A percentile compares a stretch with the other conserved stretches of the same genome.
Conservation (phyloP, 306 rosid species). For the Quercus wislizeni region DNA sequence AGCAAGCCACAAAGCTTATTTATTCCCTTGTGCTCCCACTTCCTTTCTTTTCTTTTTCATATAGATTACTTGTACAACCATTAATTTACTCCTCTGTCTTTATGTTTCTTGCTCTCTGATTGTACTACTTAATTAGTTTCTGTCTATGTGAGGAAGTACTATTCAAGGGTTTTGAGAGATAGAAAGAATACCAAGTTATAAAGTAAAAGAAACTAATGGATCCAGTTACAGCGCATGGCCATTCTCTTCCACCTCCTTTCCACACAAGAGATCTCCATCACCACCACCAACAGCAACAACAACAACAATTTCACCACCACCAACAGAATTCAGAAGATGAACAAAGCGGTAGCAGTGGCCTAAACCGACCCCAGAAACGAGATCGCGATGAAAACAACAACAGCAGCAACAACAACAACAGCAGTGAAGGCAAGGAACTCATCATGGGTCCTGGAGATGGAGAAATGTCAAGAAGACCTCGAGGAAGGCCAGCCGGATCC, state of each 20-base stretch:
- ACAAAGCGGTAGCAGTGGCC: constrained; percentile 70
- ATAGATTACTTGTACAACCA: neutral
- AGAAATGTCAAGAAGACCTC: constrained; percentile 61
- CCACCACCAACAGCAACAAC: constrained; percentile 44
- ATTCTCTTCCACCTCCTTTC: constrained; percentile 91
- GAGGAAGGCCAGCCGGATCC: constrained; percentile 95
- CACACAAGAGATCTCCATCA: constrained; percentile 78
- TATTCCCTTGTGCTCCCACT: constrained; percentile 10
- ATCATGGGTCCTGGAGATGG: constrained; percentile 34
- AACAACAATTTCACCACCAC: constrained; percentile 45
- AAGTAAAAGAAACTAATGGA: constrained; percentile 47
- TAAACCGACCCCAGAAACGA: constrained; percentile 51
- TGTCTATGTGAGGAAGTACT: constrained; percentile 3
- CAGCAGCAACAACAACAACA: constrained; percentile 21
- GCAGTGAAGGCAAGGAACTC: constrained; percentile 33
- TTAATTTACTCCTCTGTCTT: neutral
- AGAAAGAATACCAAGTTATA: neutral
- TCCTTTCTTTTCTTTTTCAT: constrained; percentile 5
- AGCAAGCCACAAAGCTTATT: neutral
- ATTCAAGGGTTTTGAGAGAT: neutral
- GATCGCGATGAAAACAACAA: constrained; percentile 50
- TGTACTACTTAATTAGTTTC: neutral
- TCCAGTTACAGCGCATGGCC: constrained; percentile 53
- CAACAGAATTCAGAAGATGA: constrained; percentile 67
- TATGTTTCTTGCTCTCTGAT: neutral